phyloP scores from a whole-genome alignment of 257 asterid genomes.

The Nicotiana undulata region DNA sequence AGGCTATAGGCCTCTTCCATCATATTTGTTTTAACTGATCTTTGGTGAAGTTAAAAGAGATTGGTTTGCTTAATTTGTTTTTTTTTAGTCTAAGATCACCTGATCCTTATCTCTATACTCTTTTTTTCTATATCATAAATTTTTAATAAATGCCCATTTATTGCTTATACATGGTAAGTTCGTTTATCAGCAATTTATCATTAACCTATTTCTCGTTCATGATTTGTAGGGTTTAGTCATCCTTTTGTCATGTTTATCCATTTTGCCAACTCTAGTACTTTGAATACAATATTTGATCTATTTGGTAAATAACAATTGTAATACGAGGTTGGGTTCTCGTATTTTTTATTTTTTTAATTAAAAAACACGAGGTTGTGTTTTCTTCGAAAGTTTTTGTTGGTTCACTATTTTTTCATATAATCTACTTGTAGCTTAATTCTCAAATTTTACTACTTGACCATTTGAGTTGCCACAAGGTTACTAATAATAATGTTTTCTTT shows the following conservation, averaged over 20 bases:
- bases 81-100: background rate
- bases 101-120: background rate
- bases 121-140: background rate
- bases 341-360: too few relatives aligned
- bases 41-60: background rate
- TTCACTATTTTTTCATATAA: background rate
- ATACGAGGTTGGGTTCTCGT: background rate
- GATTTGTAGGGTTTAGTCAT: background rate
- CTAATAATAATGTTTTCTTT: constrained; percentile 17
- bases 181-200: background rate
- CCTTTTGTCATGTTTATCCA: background rate
- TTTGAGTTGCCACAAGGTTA: background rate
- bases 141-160: background rate
- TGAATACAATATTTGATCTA: background rate
- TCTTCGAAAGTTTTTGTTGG: background rate
- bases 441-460: background rate
- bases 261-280: background rate
- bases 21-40: background rate
- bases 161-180: background rate
- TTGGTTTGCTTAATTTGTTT: background rate
- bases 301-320: background rate
- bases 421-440: background rate
- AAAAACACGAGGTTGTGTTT: background rate
- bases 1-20: background rate
- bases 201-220: background rate